These are phyloP conservation scores for Diplosphaera chodatii DNA, from an alignment of 139 green algal genomes.

Conservation along the genomic window DNA sequence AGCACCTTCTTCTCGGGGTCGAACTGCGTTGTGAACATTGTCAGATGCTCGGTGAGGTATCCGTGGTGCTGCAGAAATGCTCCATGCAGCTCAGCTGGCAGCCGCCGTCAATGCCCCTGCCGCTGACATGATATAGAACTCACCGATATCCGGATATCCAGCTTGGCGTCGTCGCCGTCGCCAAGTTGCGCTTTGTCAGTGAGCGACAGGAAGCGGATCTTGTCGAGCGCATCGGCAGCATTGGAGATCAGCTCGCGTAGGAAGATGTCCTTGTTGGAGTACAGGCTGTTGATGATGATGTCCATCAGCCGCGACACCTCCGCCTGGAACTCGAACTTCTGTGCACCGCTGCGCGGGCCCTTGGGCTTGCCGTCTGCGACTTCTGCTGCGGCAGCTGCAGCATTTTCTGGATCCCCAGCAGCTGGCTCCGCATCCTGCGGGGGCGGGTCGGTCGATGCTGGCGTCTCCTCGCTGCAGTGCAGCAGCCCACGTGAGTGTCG, in stretches of 20 bases:
- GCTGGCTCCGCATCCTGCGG: background rate
- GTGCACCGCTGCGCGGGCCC: constrained; percentile 24
- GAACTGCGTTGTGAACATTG: constrained; percentile 20
- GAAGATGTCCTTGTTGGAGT: constrained; percentile 93
- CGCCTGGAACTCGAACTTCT: constrained; percentile 71
- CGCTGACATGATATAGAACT: too few relatives aligned
- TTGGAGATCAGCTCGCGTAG: constrained; percentile 98
- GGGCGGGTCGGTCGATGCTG: background rate
- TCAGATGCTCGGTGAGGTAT: too few relatives aligned
- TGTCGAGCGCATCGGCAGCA: constrained; percentile 94
- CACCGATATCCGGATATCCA: constrained; percentile 49
- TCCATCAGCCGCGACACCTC: constrained; percentile 97
- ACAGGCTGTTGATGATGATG: constrained; percentile 97
- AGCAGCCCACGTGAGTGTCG: too few relatives aligned
- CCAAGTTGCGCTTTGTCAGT: constrained; percentile 79
- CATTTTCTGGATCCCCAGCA: too few relatives aligned
- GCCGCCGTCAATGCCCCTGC: too few relatives aligned
- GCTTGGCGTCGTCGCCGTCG: constrained; percentile 56
- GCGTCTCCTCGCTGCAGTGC: background rate
- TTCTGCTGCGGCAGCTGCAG: background rate
- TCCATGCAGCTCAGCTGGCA: too few relatives aligned
- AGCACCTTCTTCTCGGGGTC: constrained; percentile 80
- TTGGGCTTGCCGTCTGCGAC: constrained; percentile 2
- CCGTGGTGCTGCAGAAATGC: too few relatives aligned
- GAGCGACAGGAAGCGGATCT: constrained; percentile 91